Evolutionary conservation across 2,329 filamentous ascomycete species (phyloP).

Genomic region (Nemania abortiva): DNA sequence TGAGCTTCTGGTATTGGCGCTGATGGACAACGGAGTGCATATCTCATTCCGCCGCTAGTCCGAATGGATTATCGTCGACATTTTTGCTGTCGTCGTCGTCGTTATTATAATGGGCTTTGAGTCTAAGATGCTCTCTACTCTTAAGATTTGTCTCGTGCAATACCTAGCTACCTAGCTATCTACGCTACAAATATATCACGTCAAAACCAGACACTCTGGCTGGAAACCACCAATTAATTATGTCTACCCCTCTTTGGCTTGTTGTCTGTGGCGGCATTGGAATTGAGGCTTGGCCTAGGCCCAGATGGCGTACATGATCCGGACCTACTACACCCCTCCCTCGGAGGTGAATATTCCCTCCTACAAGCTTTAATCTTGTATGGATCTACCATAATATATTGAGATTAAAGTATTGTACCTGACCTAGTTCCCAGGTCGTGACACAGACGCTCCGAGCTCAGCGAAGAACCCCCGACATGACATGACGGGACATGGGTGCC

Average conservation of each 20-base stretch:
- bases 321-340: no score
- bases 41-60: not conserved
- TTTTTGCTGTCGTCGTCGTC: not conserved
- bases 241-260: not conserved
- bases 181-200: conserved; percentile 13
- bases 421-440: no score
- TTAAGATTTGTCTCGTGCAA: no score
- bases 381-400: no score
- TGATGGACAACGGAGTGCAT: not conserved
- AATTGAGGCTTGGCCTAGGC: no score
- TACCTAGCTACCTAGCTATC: not conserved
- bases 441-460: conserved; percentile 7
- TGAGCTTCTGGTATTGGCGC: not conserved
- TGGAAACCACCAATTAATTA: not conserved
- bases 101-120: not conserved
- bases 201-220: not conserved
- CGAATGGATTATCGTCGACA: not conserved
- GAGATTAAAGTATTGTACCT: no score
- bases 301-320: no score
- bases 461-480: conserved; percentile 19
- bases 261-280: conserved; percentile 6
- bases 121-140: not conserved
- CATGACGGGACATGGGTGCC: conserved; percentile 19
- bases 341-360: no score
- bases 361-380: no score